Evolutionary conservation across 2,329 filamentous ascomycete genomes (phyloP).

Genomic region (Ascosphaera acerosa): DNA sequence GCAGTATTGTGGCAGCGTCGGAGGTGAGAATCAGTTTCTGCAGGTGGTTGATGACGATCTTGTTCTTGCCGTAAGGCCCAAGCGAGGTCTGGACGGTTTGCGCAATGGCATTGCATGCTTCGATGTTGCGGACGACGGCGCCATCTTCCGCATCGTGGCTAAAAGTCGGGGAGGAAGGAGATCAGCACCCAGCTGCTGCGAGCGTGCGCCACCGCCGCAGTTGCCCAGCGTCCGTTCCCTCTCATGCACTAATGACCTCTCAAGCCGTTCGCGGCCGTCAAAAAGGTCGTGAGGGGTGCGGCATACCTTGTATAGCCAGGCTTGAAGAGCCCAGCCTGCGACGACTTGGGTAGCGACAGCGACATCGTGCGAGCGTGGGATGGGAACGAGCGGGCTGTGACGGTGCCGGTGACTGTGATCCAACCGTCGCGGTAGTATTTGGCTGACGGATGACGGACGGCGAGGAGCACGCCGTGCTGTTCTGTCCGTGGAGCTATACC

Average conservation of each 20-base stretch:
- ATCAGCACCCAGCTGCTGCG: neutral
- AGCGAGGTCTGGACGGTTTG: slow-evolving; percentile 92
- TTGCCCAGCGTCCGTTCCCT: too few relatives aligned
- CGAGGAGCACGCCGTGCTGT: too few relatives aligned
- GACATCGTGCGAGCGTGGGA: too few relatives aligned
- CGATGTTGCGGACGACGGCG: slow-evolving; percentile 92
- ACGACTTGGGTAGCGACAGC: slow-evolving; percentile 81
- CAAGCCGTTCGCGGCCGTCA: too few relatives aligned
- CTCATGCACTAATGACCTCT: too few relatives aligned
- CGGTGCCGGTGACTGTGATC: too few relatives aligned
- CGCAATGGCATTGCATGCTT: slow-evolving; percentile 87
- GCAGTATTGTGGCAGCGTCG: slow-evolving; percentile 97
- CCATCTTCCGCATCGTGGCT: slow-evolving; percentile 99
- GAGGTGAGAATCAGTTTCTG: slow-evolving; percentile 99
- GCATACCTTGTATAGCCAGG: slow-evolving; percentile 85
- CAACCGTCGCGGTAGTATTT: too few relatives aligned
- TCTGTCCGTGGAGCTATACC: too few relatives aligned
- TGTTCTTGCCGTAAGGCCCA: slow-evolving; percentile 93
- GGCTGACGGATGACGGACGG: too few relatives aligned
- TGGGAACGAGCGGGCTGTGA: too few relatives aligned
- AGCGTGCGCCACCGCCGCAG: too few relatives aligned
- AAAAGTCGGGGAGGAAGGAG: slow-evolving; percentile 5
- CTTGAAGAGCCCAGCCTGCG: slow-evolving; percentile 87
- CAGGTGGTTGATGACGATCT: slow-evolving; percentile 98
- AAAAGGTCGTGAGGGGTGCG: too few relatives aligned